A percentile compares a stretch with the other conserved stretches of the same genome.
Evolutionary conservation across 179 eudicot species (phyloP).

Genomic region (Beta macrorhiza): DNA sequence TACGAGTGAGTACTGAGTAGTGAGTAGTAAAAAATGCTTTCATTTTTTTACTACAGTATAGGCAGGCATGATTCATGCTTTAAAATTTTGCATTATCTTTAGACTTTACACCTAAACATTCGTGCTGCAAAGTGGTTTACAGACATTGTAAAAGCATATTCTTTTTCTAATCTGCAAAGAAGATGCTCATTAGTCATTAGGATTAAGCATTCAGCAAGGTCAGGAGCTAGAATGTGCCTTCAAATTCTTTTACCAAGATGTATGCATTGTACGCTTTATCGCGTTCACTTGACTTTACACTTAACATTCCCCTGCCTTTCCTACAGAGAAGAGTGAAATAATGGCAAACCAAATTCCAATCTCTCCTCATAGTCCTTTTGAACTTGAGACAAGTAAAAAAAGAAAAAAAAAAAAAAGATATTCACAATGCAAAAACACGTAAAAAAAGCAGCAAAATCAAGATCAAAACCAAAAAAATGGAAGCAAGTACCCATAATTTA

Average conservation of each 20-base stretch:
- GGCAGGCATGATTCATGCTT: conserved; percentile 17
- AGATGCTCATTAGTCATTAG: conserved; percentile 10
- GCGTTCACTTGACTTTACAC: conserved; percentile 26
- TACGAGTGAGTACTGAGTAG: background rate
- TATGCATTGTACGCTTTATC: conserved; percentile 21
- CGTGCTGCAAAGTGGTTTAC: conserved; percentile 8
- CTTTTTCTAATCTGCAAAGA: conserved; percentile 1
- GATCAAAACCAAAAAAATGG: background rate
- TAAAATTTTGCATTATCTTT: conserved; percentile 13
- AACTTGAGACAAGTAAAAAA: conserved; percentile 2
- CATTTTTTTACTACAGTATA: background rate
- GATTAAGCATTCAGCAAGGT: conserved; percentile 8
- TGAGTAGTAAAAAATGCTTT: background rate
- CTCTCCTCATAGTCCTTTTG: conserved; percentile 19
- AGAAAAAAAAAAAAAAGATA: too few species aligned
- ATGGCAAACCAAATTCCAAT: conserved; percentile 35
- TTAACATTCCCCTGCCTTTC: conserved; percentile 18
- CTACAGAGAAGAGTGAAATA: conserved; percentile 29
- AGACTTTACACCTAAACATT: conserved; percentile 25
- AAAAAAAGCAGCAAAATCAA: background rate
- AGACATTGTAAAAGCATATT: conserved; percentile 10
- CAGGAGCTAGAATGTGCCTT: conserved; percentile 8
- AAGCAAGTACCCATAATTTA: background rate
- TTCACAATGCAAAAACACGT: background rate
- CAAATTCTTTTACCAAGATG: conserved; percentile 7